Percentiles rank a stretch among this genome's conserved stretches.
phyloP scores from a whole-genome alignment of 192 early-diverging fungal genomes.

The Bifiguratus adelaidae region DNA sequence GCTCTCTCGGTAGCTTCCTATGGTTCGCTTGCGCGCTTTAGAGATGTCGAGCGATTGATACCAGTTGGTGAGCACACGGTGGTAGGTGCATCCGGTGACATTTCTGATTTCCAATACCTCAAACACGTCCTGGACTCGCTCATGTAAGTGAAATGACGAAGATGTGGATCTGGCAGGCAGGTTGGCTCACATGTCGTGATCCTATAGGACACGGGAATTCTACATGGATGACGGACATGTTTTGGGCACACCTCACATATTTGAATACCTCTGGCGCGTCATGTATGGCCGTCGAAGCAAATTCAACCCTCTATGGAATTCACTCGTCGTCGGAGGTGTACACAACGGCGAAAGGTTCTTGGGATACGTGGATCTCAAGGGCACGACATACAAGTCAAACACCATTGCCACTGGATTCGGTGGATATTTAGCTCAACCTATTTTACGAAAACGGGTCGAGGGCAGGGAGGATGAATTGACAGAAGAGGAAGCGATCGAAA shows the following conservation, averaged over 20 bases:
- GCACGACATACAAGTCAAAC: slow-evolving; percentile 84
- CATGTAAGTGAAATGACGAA: slow-evolving; percentile 32
- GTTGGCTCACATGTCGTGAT: not conserved
- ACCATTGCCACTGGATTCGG: slow-evolving; percentile 96
- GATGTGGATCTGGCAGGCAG: slow-evolving; percentile 1
- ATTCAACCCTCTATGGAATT: slow-evolving; percentile 94
- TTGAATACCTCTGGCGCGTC: slow-evolving; percentile 81
- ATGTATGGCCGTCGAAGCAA: slow-evolving; percentile 88
- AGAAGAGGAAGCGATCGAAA: slow-evolving; percentile 78
- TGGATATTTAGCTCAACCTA: slow-evolving; percentile 78
- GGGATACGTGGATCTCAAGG: slow-evolving; percentile 86
- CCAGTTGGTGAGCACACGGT: slow-evolving; percentile 77
- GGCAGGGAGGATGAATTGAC: slow-evolving; percentile 74
- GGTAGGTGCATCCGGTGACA: slow-evolving; percentile 85
- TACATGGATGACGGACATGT: slow-evolving; percentile 83
- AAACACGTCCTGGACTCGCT: slow-evolving; percentile 71
- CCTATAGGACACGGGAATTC: slow-evolving; percentile 70
- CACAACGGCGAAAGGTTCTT: slow-evolving; percentile 73
- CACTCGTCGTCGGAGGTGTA: slow-evolving; percentile 81
- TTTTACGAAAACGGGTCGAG: slow-evolving; percentile 87
- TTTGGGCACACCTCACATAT: slow-evolving; percentile 76
- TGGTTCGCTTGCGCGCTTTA: slow-evolving; percentile 87
- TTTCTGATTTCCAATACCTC: slow-evolving; percentile 90
- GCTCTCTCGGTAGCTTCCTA: slow-evolving; percentile 60
- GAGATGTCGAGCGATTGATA: slow-evolving; percentile 75